A percentile compares a stretch with the other conserved stretches of the same genome.
Evolutionary conservation across 2,329 filamentous ascomycete genomes (phyloP).

Genomic region (Calonectria honghensis): DNA sequence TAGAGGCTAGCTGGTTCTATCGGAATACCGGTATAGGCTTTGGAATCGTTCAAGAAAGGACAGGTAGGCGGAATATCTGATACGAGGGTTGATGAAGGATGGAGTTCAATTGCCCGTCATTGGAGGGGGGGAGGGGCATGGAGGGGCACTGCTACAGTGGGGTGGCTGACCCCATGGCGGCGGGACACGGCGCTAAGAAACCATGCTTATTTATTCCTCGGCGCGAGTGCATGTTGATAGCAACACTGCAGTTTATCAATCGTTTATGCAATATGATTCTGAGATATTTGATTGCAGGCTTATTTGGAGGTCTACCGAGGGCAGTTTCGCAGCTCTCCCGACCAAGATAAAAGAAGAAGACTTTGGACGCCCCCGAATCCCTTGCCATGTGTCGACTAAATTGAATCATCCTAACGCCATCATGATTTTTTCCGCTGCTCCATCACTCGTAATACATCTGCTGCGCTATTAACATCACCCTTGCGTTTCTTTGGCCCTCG

Average conservation of each 20-base stretch:
- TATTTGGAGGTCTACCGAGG: neutral
- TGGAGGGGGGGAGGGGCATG: slow-evolving; percentile 12
- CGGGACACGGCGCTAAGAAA: slow-evolving; percentile 20
- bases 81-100: slow-evolving; percentile 14
- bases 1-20: slow-evolving; percentile 6
- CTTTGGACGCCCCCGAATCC: too few relatives aligned
- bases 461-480: slow-evolving; percentile 85
- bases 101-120: slow-evolving; percentile 22
- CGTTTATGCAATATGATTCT: neutral
- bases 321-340: neutral
- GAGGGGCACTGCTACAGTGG: slow-evolving; percentile 30
- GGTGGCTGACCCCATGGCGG: slow-evolving; percentile 16
- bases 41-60: slow-evolving; percentile 6
- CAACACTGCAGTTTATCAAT: neutral
- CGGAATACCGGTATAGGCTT: neutral
- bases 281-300: neutral
- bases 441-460: slow-evolving; percentile 87
- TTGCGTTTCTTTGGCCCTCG: slow-evolving; percentile 84
- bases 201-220: neutral
- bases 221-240: neutral
- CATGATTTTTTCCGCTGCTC: slow-evolving; percentile 72
- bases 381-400: neutral
- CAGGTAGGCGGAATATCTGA: slow-evolving; percentile 6
- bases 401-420: slow-evolving; percentile 20
- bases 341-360: neutral